Evolutionary conservation across 2,329 filamentous ascomycete species (phyloP).

Genomic region (Beauveria pseudobassiana): DNA sequence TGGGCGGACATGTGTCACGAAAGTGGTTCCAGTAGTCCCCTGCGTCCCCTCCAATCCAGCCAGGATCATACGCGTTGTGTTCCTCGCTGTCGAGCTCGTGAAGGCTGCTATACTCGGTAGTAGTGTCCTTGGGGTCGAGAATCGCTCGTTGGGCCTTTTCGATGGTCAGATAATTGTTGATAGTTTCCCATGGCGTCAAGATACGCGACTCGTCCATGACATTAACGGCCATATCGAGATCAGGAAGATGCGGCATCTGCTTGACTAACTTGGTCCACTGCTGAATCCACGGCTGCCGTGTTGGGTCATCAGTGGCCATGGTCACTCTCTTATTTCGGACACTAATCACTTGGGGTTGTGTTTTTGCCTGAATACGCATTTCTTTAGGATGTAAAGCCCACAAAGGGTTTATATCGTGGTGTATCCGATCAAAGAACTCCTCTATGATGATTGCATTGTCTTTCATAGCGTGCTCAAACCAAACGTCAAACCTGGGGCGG

Average conservation of each 20-base stretch:
- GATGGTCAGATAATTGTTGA: slow-evolving; percentile 25
- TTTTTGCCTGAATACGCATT: slow-evolving; percentile 22
- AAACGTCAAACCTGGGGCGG: slow-evolving; percentile 48
- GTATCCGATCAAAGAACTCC: slow-evolving; percentile 49
- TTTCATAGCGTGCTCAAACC: slow-evolving; percentile 41
- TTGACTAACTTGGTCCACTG: slow-evolving; percentile 10
- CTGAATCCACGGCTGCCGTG: slow-evolving; percentile 1
- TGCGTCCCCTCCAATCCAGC: slow-evolving; percentile 32
- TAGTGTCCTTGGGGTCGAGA: slow-evolving; percentile 33
- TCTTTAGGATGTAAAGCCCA: slow-evolving; percentile 39
- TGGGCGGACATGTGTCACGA: slow-evolving; percentile 40
- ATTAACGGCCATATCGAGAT: slow-evolving; percentile 50
- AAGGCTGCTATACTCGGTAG: slow-evolving; percentile 30
- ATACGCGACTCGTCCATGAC: slow-evolving; percentile 43
- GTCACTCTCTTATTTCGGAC: background rate
- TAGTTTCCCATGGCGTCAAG: slow-evolving; percentile 43
- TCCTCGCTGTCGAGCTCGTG: slow-evolving; percentile 17
- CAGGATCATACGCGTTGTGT: slow-evolving; percentile 24
- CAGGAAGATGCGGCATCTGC: slow-evolving; percentile 33
- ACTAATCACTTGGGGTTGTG: slow-evolving; percentile 21
- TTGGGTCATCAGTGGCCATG: background rate
- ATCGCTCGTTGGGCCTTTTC: slow-evolving; percentile 15
- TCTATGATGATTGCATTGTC: slow-evolving; percentile 43
- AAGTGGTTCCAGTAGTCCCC: slow-evolving; percentile 42
- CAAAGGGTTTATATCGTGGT: slow-evolving; percentile 46